Base-by-base conservation (phyloP, 2,329 filamentous ascomycete genomes). In the Sclerotinia borealis region DNA sequence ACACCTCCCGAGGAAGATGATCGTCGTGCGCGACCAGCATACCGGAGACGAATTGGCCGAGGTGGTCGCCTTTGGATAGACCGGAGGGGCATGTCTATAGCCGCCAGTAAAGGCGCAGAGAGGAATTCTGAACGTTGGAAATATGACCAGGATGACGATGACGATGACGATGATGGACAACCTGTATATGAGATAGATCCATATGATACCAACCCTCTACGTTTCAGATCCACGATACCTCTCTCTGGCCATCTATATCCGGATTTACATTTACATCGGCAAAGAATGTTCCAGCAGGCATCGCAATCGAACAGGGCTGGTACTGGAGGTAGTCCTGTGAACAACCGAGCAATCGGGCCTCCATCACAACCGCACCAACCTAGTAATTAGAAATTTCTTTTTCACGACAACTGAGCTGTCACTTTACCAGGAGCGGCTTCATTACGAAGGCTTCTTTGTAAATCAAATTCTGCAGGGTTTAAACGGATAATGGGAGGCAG, bases 11-110 rank as follows among this genome's bases (percentile, higher is more conserved):
- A 70, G 61, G 73, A 74, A 62, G 71, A 72, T 27, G 72, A 74
- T 34, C 64, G 60, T 34, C 68, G 63, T 39, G 61, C 67, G 41
- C 71, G 73, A 49, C 88, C 89, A 61, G 87, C 88, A 19, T 97
- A 90, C 80, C 87, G 93, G 68, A 86, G 92, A 67, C 88, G 95
- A 64, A 86, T 92, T 62, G 93, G 93, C 61, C 89, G 93, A 69
- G 83, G 93, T 67, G 92, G 92, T 67, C 87, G 93, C 45, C 76
- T 96, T 69, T 92, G 92, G 84, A 91, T 98, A 69, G 95, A 98
- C 77, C 88, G 92, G 70, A 87, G 90, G 69, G 87, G 88, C 63
- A 79, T 92, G 73, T 82, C 83, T 49, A 82, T 79, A 59, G 76
- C 74, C 71, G 64, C 79, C 76, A 64, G 79, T 76, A 73, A 77